A percentile compares a stretch with the other conserved stretches of the same genome.
Evolutionary conservation across 2,329 filamentous ascomycete genomes (phyloP).

Genomic region (Sclerotinia glacialis): DNA sequence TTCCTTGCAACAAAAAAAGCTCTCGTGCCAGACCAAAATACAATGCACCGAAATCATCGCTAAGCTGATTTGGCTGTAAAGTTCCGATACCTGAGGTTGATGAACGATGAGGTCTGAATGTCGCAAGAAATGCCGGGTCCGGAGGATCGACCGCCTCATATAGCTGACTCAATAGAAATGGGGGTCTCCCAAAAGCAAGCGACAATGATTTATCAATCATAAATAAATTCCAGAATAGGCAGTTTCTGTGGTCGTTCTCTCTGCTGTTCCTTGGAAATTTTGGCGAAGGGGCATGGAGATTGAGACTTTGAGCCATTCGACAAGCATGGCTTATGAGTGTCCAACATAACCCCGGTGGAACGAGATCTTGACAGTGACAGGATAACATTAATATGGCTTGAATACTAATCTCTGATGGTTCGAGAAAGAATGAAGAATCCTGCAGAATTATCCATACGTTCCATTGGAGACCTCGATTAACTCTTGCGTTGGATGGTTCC

Average conservation of each 20-base stretch:
- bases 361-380: slow-evolving; percentile 24
- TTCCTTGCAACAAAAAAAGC: slow-evolving; percentile 21
- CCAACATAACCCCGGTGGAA: slow-evolving; percentile 26
- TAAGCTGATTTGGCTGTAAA: not conserved
- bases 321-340: slow-evolving; percentile 26
- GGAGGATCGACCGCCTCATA: slow-evolving; percentile 24
- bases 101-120: slow-evolving; percentile 12
- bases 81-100: not conserved
- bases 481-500: slow-evolving; percentile 14
- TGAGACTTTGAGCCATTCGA: slow-evolving; percentile 25
- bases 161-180: slow-evolving; percentile 20
- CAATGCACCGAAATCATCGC: slow-evolving; percentile 20
- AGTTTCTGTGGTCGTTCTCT: slow-evolving; percentile 21
- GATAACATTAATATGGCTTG: slow-evolving; percentile 25
- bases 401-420: slow-evolving; percentile 24
- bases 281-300: slow-evolving; percentile 21
- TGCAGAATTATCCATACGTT: slow-evolving; percentile 26
- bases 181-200: slow-evolving; percentile 26
- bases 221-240: slow-evolving; percentile 27
- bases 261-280: slow-evolving; percentile 10
- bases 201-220: slow-evolving; percentile 25
- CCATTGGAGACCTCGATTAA: slow-evolving; percentile 25
- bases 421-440: slow-evolving; percentile 26
- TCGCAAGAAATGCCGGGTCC: slow-evolving; percentile 16
- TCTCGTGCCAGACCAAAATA: slow-evolving; percentile 21